Percentiles rank a stretch among this genome's conserved stretches.
These are phyloP conservation scores for Collybia nuda DNA, from an alignment of 768 basidiomycete genomes.

Conservation along the genomic window DNA sequence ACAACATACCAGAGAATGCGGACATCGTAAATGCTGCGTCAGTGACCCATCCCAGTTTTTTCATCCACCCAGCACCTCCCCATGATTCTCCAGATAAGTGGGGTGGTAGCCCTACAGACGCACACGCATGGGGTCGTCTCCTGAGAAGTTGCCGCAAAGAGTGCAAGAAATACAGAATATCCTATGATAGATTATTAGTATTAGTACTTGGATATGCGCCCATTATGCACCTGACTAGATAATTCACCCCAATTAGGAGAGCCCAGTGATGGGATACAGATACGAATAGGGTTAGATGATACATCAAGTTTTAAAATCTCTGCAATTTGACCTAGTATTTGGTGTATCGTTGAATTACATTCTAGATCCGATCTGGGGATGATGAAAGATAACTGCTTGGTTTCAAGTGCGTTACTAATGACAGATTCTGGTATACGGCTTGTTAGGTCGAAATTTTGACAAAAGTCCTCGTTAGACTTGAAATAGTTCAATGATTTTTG, in stretches of 20 bases:
- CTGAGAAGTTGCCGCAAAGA: constrained; percentile 62
- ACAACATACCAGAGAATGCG: constrained; percentile 69
- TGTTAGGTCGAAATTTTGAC: constrained; percentile 73
- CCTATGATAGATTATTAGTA: constrained; percentile 36
- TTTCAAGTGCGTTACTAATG: constrained; percentile 40
- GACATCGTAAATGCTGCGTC: constrained; percentile 74
- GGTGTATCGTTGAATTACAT: constrained; percentile 13
- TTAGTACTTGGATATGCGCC: background rate
- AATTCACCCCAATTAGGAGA: constrained; percentile 72
- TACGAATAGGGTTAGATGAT: constrained; percentile 41
- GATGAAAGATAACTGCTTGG: constrained; percentile 34
- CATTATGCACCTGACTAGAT: constrained; percentile 45
- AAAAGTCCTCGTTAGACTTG: constrained; percentile 62
- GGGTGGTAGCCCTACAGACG: constrained; percentile 66
- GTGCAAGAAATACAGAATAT: constrained; percentile 72
- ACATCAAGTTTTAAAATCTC: constrained; percentile 23
- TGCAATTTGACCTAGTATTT: constrained; percentile 24
- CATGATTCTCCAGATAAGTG: constrained; percentile 57
- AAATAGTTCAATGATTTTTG: background rate
- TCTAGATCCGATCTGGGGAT: background rate
- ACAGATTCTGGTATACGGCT: constrained; percentile 52
- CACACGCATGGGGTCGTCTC: constrained; percentile 58
- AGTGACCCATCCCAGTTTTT: constrained; percentile 76
- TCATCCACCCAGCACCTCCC: constrained; percentile 70
- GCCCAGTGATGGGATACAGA: constrained; percentile 65